Evolutionary conservation across 306 rosid species (phyloP).

Genomic region (Acacia acuminata): DNA sequence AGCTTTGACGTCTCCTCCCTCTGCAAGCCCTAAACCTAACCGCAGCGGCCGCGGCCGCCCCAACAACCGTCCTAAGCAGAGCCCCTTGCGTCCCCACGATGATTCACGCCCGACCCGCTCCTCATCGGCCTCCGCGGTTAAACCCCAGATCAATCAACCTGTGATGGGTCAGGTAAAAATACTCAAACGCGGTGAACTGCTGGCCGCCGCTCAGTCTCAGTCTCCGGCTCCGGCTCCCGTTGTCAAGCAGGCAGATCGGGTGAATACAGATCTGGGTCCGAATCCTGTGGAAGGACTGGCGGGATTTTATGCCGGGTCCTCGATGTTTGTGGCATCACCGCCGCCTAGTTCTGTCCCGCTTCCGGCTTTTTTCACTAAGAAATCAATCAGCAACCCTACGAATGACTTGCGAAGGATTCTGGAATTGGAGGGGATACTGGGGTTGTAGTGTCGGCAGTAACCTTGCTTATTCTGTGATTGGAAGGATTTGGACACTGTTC

Average conservation of each 20-base stretch:
- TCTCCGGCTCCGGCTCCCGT: neutral
- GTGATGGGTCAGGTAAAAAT: slow-evolving; percentile 45
- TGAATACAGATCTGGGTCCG: neutral
- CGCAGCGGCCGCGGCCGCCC: slow-evolving; percentile 16
- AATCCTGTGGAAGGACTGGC: neutral
- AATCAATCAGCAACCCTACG: slow-evolving; percentile 31
- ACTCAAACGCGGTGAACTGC: slow-evolving; percentile 45
- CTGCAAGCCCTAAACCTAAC: slow-evolving; percentile 17
- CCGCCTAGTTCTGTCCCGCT: slow-evolving; percentile 63
- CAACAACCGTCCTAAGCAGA: slow-evolving; percentile 31
- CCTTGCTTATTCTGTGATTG: neutral
- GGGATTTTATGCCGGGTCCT: slow-evolving; percentile 49
- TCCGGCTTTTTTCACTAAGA: slow-evolving; percentile 48
- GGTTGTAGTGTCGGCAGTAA: neutral
- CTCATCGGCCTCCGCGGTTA: neutral
- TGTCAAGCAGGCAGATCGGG: neutral
- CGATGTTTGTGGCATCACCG: slow-evolving; percentile 39
- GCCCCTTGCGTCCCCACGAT: neutral
- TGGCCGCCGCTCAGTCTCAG: neutral
- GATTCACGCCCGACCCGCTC: neutral
- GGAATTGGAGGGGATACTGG: slow-evolving; percentile 39
- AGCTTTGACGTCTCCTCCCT: neutral
- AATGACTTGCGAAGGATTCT: slow-evolving; percentile 40
- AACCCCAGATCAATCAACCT: slow-evolving; percentile 3
- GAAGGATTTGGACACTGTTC: slow-evolving; percentile 15